Base-by-base conservation (phyloP, 2,329 filamentous ascomycete genomes). In the Lasiodiplodia sp. region DNA sequence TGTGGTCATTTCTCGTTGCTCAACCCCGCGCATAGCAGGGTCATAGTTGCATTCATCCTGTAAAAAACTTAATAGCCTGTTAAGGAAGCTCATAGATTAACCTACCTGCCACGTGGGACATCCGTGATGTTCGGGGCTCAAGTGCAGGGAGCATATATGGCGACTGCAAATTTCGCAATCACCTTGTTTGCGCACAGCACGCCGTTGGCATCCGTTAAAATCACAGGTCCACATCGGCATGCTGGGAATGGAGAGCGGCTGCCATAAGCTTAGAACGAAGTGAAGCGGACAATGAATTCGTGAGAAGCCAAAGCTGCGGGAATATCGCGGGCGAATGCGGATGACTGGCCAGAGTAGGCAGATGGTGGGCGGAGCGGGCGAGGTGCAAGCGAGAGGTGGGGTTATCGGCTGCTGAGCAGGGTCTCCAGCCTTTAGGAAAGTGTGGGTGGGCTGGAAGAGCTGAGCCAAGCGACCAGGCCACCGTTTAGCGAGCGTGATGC, bases 131-230 rank as follows among this genome's bases (percentile, higher is more conserved):
- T 71, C 62, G 40, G 74, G 68, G 55, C 71, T 55, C 44, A 82
- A 68, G 72, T 83, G 80, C 34, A 70, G 69, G 69, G 73, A 69
- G 68, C 80, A 83, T 63, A 83, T 71, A 74, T 82, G 80, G 21
- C 76, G 78, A 70, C 77, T 70, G 70, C 81, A 83, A n/a, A 83
- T 73, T 11, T 79, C 67, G 40, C 80, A 83, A 12, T 55, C 51
- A 21, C 51, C 51, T 28, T 55, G 51, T 16, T 55, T 55, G n/a
- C 51, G 51, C 51, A 55, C 51, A 55, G 51, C 51, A 21, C 12
- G 51, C 25, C n/a, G 51, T 12, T 4, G 11, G 25, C 51, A 55
- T 21, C 51, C 25, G 12, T 28, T 8, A 28, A 55, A 55, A 28
- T 55, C 25, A 28, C 51, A 55, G n/a, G n/a, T 55, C 51, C 51